Evolutionary conservation across 2,329 filamentous ascomycete species (phyloP).

Genomic region (Hirsutella thompsonii): DNA sequence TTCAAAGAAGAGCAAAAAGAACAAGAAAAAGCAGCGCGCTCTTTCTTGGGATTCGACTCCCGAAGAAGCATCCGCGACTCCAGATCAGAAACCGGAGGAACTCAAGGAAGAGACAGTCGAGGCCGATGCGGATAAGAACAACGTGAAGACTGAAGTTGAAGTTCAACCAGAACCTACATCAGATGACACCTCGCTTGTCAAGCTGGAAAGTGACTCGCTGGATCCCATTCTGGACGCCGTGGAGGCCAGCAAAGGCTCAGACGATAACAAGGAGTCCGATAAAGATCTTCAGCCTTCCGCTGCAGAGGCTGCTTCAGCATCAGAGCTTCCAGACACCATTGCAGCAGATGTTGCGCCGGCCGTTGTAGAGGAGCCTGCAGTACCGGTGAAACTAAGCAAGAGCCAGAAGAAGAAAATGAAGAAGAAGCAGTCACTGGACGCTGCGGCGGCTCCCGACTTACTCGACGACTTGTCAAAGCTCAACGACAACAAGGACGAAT

Average conservation of each 20-base stretch:
- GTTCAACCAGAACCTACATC: neutral
- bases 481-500: neutral
- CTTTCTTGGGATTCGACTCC: constrained; percentile 1
- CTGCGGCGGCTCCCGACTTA: constrained; percentile 5
- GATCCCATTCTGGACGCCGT: neutral
- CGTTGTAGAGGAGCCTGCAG: constrained; percentile 4
- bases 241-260: neutral
- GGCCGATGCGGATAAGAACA: neutral
- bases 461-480: neutral
- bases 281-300: too few relatives aligned
- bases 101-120: neutral
- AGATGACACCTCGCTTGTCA: neutral
- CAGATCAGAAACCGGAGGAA: neutral
- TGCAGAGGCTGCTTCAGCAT: neutral
- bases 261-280: neutral
- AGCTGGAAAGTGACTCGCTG: neutral
- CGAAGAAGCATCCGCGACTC: neutral
- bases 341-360: neutral
- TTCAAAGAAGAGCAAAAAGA: constrained; percentile 6
- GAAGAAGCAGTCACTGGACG: constrained; percentile 14
- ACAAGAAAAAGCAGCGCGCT: constrained; percentile 10
- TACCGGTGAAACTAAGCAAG: constrained; percentile 16
- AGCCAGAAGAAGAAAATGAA: constrained; percentile 22
- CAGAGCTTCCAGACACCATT: neutral
- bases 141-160: neutral